Base-by-base conservation (phyloP, 2,329 filamentous ascomycete species). In the Sporothrix brasiliensis region DNA sequence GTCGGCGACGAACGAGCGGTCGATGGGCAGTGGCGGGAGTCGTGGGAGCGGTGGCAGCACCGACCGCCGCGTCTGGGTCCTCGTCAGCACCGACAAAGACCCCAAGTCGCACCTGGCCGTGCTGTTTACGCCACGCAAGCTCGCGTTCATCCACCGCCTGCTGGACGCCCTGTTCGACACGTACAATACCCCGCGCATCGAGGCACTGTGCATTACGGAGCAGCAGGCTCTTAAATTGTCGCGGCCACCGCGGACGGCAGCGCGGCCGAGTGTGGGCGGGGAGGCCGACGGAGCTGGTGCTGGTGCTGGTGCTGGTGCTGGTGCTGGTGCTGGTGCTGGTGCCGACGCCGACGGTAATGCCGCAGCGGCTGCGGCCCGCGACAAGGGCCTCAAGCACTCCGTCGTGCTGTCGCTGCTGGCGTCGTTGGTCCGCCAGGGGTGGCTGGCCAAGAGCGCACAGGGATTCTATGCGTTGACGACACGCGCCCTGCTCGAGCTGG, bases 91-190 rank as follows among this genome's bases (percentile, higher is more conserved):
- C 0, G 90, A 91, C 11, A 93, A 91, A 72, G 95, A 99, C 79
- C 83, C 90, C 0, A 83, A 94, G 72, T 96, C 93, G 0, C 94
- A 97, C 76, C 85, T 97, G 52, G 93, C 94, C 1, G 98, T 95
- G 0, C 88, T 87, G 0, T 92, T 91, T 77, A 87, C 85, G 9
- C 83, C 92, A 0, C 93, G 97, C 74, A 94, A 98, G 81, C 92
- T 98, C 44, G 88, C 91, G 0, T 99, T 93, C 78, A 87, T 98
- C 69, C 95, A 96, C 80, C 86, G 95, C 10, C 79, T 97, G 3
- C 86, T 99, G 0, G 94, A 97, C 78, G 89, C 87, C 75, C 97
- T 99, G 87, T 99, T 98, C 77, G 92, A 96, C 73, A 91, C 88
- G 24, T 89, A 93, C 81, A 98, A 98, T 77, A 92, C 89, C 0